Evolutionary conservation across 371 early-diverging fungal genomes (phyloP).

Genomic region (Blakeslea trispora): DNA sequence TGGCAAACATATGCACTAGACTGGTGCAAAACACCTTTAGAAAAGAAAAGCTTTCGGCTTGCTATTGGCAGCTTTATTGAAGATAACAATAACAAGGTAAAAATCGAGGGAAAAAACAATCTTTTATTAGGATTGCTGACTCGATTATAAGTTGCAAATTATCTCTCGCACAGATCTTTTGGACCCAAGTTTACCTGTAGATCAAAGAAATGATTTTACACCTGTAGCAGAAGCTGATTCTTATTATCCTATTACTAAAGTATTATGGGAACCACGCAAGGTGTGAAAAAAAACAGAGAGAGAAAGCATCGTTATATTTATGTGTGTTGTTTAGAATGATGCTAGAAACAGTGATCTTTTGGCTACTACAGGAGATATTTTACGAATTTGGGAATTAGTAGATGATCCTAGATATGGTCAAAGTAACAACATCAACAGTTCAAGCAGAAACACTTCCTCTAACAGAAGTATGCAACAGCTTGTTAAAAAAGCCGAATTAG

Average conservation of each 20-base stretch:
- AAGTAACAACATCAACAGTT: constrained; percentile 37
- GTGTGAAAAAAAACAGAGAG: constrained; percentile 35
- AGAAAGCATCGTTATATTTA: too few species aligned
- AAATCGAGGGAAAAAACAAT: background rate
- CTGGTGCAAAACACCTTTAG: constrained; percentile 76
- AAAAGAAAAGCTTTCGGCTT: constrained; percentile 69
- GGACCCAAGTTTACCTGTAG: constrained; percentile 20
- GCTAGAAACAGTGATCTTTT: constrained; percentile 68
- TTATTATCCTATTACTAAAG: constrained; percentile 89
- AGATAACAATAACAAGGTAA: constrained; percentile 80
- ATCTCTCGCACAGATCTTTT: constrained; percentile 58
- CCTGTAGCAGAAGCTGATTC: constrained; percentile 77
- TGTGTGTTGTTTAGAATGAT: constrained; percentile 42
- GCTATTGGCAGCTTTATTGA: constrained; percentile 86
- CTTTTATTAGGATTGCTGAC: background rate
- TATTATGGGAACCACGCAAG: constrained; percentile 85
- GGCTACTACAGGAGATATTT: constrained; percentile 86
- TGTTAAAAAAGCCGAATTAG: constrained; percentile 53
- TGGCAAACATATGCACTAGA: constrained; percentile 87
- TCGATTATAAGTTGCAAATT: constrained; percentile 57
- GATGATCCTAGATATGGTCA: constrained; percentile 51
- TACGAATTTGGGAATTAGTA: constrained; percentile 87
- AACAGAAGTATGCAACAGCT: constrained; percentile 19
- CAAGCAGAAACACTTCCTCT: constrained; percentile 20
- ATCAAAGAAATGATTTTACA: constrained; percentile 65